Conservation (phyloP, 2,329 filamentous ascomycete species). For the Botrytis deweyae region DNA sequence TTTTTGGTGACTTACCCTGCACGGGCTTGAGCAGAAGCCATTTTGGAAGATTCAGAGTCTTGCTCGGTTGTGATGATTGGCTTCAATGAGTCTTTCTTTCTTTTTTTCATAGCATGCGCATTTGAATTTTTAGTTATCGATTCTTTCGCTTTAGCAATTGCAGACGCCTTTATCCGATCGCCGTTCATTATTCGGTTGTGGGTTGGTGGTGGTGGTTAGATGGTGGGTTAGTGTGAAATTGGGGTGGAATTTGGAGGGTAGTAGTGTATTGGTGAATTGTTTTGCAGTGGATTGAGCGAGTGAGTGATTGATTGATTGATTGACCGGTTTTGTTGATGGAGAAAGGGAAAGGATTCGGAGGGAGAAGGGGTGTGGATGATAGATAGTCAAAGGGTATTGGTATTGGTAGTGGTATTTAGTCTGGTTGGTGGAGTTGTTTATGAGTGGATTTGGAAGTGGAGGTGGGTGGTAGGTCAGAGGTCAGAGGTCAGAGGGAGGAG, state of each 20-base stretch:
- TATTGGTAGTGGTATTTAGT: not conserved
- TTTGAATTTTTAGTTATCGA: conserved; percentile 46
- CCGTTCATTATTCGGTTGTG: conserved; percentile 36
- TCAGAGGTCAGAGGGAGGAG: not conserved
- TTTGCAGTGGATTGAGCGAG: not conserved
- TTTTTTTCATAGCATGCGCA: conserved; percentile 55
- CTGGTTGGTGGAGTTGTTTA: not conserved
- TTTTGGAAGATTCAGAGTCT: conserved; percentile 36
- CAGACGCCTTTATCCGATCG: conserved; percentile 41
- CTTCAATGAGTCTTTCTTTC: conserved; percentile 56
- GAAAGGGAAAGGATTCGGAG: not conserved
- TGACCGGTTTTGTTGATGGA: not conserved
- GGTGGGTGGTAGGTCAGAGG: not conserved
- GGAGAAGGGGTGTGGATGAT: not conserved
- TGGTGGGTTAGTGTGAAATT: not conserved
- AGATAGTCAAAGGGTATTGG: not conserved
- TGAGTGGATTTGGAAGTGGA: conserved; percentile 9
- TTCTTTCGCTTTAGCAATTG: conserved; percentile 60
- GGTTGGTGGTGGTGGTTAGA: not conserved
- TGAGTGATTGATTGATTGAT: not conserved
- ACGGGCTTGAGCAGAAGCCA: conserved; percentile 38
- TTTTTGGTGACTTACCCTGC: conserved; percentile 38
- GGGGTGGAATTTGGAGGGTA: no score
- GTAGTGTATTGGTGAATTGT: not conserved
- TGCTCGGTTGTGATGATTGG: conserved; percentile 58